A percentile compares a stretch with the other conserved stretches of the same genome.
These are phyloP conservation scores for Achaetomium macrosporum DNA, from an alignment of 2,329 filamentous ascomycete genomes.

Conservation along the genomic window DNA sequence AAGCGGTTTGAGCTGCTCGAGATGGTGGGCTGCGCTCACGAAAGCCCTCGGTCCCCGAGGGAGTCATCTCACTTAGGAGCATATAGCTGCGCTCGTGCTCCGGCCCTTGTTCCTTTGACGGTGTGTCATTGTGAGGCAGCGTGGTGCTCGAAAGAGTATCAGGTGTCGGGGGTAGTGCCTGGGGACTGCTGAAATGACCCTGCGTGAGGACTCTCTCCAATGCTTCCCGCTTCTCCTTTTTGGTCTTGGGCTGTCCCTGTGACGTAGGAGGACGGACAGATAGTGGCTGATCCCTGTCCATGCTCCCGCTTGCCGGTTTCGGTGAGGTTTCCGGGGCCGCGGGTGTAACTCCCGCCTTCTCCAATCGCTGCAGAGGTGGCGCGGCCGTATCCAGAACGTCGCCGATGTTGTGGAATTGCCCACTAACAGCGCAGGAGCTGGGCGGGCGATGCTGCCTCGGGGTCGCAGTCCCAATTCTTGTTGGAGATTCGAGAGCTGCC, in stretches of 20 bases:
- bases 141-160: constrained; percentile 55
- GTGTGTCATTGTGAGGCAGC: constrained; percentile 44
- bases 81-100: constrained; percentile 31
- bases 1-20: constrained; percentile 25
- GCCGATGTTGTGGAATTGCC: constrained; percentile 41
- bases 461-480: constrained; percentile 14
- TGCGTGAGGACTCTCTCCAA: constrained; percentile 46
- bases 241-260: constrained; percentile 29
- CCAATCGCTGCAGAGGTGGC: constrained; percentile 48
- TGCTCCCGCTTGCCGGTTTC: constrained; percentile 26
- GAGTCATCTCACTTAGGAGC: constrained; percentile 28
- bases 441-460: constrained; percentile 26
- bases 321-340: constrained; percentile 28
- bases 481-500: constrained; percentile 11
- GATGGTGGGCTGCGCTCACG: constrained; percentile 13
- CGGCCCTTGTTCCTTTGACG: constrained; percentile 31
- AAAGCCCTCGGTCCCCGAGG: constrained; percentile 23
- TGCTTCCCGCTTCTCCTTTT: constrained; percentile 44
- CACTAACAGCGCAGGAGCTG: constrained; percentile 29
- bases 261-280: constrained; percentile 18
- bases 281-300: constrained; percentile 23
- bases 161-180: constrained; percentile 50
- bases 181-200: constrained; percentile 35
- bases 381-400: constrained; percentile 37
- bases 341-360: constrained; percentile 35